Base-by-base conservation (phyloP, 257 asterid genomes). In the Nicotiana tabacum region DNA sequence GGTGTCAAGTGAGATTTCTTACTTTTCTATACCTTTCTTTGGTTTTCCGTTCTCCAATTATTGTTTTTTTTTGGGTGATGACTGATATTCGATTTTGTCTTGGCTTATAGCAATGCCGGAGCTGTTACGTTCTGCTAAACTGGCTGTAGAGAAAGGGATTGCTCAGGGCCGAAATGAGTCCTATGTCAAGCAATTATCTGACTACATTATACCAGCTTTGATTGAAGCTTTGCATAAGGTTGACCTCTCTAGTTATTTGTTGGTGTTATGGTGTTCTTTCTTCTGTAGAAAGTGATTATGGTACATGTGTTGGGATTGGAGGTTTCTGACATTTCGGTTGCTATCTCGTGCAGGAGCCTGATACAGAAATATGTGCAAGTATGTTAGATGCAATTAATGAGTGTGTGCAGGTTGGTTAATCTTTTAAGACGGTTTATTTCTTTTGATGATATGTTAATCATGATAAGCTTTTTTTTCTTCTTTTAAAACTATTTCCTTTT, bases 191-290 rank as follows among this genome's bases (percentile, higher is more conserved):
- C 98, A 92, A 88, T 89, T 94, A 83, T 87, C 93, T 13, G 98
- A 94, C 86, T 94, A 87, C 83, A 86, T 94, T 27, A 51, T 94
- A 69, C 98, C 97, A 83, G 95, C 97, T 81, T 83, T 94, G 84
- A 95, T 94, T 85, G 98, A 94, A 88, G 98, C 98, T 68, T 89
- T 94, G 68, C 98, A 94, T 83, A 94, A 92, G 98, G 98, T 93
- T 83, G 29, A 15, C 62, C 80, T 27, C 13, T 5, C 80, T 74
- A 48, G 80, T 48, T 74, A 74, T 74, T 24, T 51, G 62, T 48
- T 11, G 57, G 2, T 51, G 80, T 74, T 35, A 48, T 74, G 80
- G 39, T 74, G 80, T 74, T 74, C 27, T 46, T 72, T 72, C 6
- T 51, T 51, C 27, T 48, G 80, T 74, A 27, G 43, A 13, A 74